A percentile compares a stretch with the other conserved stretches of the same genome.
phyloP scores from a whole-genome alignment of 2,329 filamentous ascomycete species.

The Sphaerostilbella broomeana region DNA sequence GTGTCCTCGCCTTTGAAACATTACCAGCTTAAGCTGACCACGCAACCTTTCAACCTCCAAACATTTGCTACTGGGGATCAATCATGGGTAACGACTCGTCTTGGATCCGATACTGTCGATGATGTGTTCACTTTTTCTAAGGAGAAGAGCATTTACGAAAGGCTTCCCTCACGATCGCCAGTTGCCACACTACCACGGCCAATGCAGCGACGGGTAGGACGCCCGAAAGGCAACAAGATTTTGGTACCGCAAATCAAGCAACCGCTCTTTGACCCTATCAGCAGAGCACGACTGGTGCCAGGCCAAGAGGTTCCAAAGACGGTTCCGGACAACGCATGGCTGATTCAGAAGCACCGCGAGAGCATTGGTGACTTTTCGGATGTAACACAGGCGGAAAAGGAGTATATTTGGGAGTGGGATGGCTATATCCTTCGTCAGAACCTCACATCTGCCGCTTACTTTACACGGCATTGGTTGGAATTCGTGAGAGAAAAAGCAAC shows the following conservation, averaged over 20 bases:
- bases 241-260: slow-evolving; percentile 45
- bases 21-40: slow-evolving; percentile 37
- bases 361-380: slow-evolving; percentile 52
- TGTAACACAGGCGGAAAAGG: slow-evolving; percentile 47
- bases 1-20: slow-evolving; percentile 29
- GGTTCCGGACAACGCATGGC: slow-evolving; percentile 44
- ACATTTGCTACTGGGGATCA: slow-evolving; percentile 39
- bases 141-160: slow-evolving; percentile 17
- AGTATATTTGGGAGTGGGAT: slow-evolving; percentile 55
- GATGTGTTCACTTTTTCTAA: slow-evolving; percentile 21
- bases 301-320: slow-evolving; percentile 41
- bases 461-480: slow-evolving; percentile 44
- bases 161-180: slow-evolving; percentile 21
- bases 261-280: slow-evolving; percentile 51
- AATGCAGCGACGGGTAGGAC: slow-evolving; percentile 4
- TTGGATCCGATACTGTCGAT: slow-evolving; percentile 29
- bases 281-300: slow-evolving; percentile 44
- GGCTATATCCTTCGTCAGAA: slow-evolving; percentile 45
- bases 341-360: slow-evolving; percentile 53
- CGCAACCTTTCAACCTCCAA: slow-evolving; percentile 39
- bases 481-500: slow-evolving; percentile 44
- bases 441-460: slow-evolving; percentile 45
- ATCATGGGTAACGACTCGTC: slow-evolving; percentile 38
- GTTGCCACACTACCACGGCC: slow-evolving; percentile 13
- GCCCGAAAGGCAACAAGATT: slow-evolving; percentile 25